Percentiles rank a stretch among this genome's conserved stretches.
phyloP scores from a whole-genome alignment of 2,329 filamentous ascomycete genomes.

The Claviceps capensis region DNA sequence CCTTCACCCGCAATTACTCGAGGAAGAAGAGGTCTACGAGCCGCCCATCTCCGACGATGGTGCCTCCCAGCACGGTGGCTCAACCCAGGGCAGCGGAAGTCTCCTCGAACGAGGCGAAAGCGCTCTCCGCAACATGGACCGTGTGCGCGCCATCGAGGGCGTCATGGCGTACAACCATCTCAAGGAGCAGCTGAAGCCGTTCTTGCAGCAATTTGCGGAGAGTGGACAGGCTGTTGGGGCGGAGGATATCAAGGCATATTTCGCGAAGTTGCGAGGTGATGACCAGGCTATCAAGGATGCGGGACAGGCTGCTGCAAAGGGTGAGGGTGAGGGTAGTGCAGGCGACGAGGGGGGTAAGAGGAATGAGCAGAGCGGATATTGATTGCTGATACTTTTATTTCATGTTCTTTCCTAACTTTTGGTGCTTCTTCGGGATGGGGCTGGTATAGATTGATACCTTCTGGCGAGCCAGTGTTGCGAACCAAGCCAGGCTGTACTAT shows the following conservation, averaged over 20 bases:
- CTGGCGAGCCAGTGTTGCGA: no score
- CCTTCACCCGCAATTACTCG: slow-evolving; percentile 66
- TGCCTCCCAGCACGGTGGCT: slow-evolving; percentile 38
- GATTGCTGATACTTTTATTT: neutral
- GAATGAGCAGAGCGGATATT: slow-evolving; percentile 42
- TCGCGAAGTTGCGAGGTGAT: slow-evolving; percentile 86
- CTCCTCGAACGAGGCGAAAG: slow-evolving; percentile 87
- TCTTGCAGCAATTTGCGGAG: slow-evolving; percentile 87
- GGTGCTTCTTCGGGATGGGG: no score
- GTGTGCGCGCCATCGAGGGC: slow-evolving; percentile 85
- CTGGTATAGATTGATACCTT: no score
- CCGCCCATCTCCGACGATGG: slow-evolving; percentile 63
- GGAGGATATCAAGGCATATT: slow-evolving; percentile 93
- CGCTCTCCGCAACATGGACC: slow-evolving; percentile 80
- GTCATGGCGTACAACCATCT: slow-evolving; percentile 98
- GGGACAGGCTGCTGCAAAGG: slow-evolving; percentile 32
- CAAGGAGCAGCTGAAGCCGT: slow-evolving; percentile 89
- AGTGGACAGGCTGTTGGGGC: slow-evolving; percentile 78
- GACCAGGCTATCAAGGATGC: slow-evolving; percentile 57
- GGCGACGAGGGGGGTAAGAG: slow-evolving; percentile 22
- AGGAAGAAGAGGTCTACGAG: slow-evolving; percentile 90
- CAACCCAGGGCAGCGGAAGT: slow-evolving; percentile 60
- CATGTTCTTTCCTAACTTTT: neutral
- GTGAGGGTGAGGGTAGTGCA: slow-evolving; percentile 20
- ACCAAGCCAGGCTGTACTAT: no score